A percentile compares a stretch with the other conserved stretches of the same genome.
Conservation (phyloP, 805 yeast genomes). For the Monosporozyma solicola region DNA sequence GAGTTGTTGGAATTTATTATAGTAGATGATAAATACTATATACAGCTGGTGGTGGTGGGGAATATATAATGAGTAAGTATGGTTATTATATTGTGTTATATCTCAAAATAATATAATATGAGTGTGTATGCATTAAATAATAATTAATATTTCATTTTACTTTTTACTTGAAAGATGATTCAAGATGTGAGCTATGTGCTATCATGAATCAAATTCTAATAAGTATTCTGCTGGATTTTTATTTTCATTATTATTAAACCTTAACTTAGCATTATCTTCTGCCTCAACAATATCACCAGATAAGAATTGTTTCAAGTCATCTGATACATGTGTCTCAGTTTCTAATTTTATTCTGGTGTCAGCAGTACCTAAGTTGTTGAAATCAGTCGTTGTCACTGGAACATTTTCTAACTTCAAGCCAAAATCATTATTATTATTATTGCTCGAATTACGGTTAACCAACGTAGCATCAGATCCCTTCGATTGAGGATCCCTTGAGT, state of each 20-base stretch:
- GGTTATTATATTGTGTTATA: background rate
- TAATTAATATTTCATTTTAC: background rate
- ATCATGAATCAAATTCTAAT: constrained; percentile 22
- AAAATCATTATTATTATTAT: background rate
- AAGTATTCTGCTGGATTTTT: constrained; percentile 23
- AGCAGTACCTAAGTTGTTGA: background rate
- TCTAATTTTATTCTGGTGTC: background rate
- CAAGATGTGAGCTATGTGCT: background rate
- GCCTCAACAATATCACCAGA: constrained; percentile 27
- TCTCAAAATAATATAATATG: background rate
- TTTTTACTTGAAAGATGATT: background rate
- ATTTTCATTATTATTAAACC: constrained; percentile 13
- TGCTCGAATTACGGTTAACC: background rate
- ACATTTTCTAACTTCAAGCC: background rate
- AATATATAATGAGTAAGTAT: background rate
- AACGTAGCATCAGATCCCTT: background rate
- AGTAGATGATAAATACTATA: background rate
- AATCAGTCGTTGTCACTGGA: background rate
- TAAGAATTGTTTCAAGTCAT: constrained; percentile 25
- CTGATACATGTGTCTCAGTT: constrained; percentile 4
- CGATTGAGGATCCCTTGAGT: background rate
- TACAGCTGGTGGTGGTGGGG: background rate
- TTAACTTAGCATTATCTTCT: constrained; percentile 26
- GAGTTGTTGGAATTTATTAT: background rate
- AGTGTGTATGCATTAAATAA: background rate